These are phyloP conservation scores for Globisporangium okanoganense DNA, from an alignment of 352 stramenopile genomes.

Conservation along the genomic window DNA sequence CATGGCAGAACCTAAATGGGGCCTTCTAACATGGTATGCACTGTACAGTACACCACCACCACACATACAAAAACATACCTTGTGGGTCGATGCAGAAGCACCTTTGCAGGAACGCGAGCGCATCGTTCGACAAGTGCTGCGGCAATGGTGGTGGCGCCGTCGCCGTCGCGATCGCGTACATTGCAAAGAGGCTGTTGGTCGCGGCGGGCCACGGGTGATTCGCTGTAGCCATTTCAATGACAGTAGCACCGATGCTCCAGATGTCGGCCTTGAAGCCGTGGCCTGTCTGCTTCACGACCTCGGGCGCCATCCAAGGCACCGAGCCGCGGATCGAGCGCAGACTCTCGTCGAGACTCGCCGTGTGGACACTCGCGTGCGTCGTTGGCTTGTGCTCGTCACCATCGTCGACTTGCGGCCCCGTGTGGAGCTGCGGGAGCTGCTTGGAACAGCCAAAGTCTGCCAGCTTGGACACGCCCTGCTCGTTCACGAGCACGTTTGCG, in stretches of 20 bases:
- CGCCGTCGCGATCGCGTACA: conserved; percentile 67
- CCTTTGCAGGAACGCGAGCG: conserved; percentile 47
- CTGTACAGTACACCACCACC: too few relatives aligned
- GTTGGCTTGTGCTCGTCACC: not conserved
- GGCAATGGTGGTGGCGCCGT: conserved; percentile 52
- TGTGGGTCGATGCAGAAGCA: conserved; percentile 77
- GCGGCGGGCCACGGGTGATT: conserved; percentile 62
- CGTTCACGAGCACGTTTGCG: conserved; percentile 87
- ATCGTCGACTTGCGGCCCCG: not conserved
- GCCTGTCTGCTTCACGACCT: conserved; percentile 72
- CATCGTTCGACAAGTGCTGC: conserved; percentile 38
- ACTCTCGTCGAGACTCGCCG: conserved; percentile 78
- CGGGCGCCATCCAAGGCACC: conserved; percentile 83
- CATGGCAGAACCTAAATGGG: too few relatives aligned
- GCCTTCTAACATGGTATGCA: too few relatives aligned
- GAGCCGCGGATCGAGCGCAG: conserved; percentile 80
- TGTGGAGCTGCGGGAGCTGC: conserved; percentile 53
- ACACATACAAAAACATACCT: conserved; percentile 21
- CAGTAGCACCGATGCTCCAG: conserved; percentile 77
- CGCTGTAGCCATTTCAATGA: conserved; percentile 81
- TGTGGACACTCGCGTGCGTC: conserved; percentile 38
- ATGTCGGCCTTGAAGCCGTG: conserved; percentile 77
- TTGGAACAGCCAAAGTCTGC: conserved; percentile 91
- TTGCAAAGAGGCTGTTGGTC: conserved; percentile 56
- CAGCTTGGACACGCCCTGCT: conserved; percentile 84